A percentile compares a stretch with the other conserved stretches of the same genome.
Conservation (phyloP, 805 yeast genomes). For the Suhomyces prunicola region DNA sequence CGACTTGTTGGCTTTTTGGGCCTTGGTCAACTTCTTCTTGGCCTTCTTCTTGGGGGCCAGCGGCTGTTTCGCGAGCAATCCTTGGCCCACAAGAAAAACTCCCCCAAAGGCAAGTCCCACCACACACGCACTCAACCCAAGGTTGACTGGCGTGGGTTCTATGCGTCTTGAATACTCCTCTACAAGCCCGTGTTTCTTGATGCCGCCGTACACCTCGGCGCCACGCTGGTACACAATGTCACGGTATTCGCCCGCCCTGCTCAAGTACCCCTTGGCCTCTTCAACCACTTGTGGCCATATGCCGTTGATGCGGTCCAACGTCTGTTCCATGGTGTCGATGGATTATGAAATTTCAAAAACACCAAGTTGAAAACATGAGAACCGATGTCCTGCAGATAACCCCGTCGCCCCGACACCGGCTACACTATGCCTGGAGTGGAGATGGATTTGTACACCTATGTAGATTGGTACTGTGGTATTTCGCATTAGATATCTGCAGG, state of each 20-base stretch:
- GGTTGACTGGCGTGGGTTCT: neutral
- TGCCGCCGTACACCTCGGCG: neutral
- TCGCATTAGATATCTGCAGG: too few species aligned
- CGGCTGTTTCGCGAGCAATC: neutral
- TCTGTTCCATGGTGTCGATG: conserved; percentile 1
- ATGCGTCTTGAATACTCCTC: neutral
- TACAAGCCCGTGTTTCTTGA: conserved; percentile 1
- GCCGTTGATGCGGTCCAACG: neutral
- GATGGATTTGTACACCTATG: too few species aligned
- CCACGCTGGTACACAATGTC: neutral
- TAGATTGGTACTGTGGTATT: too few species aligned
- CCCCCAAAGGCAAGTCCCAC: neutral
- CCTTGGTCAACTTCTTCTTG: conserved; percentile 37
- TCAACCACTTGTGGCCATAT: neutral
- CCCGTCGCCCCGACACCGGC: too few species aligned
- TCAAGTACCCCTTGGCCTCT: conserved; percentile 1
- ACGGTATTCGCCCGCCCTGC: neutral
- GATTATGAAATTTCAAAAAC: neutral
- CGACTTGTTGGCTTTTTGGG: conserved; percentile 38
- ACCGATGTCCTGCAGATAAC: neutral
- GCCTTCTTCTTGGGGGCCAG: conserved; percentile 16
- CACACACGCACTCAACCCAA: neutral
- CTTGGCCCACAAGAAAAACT: neutral
- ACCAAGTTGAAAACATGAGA: neutral
- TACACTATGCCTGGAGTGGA: too few species aligned